A percentile compares a stretch with the other conserved stretches of the same genome.
phyloP scores from a whole-genome alignment of 148 eudicot genomes.

The Dianthus caryophyllus region DNA sequence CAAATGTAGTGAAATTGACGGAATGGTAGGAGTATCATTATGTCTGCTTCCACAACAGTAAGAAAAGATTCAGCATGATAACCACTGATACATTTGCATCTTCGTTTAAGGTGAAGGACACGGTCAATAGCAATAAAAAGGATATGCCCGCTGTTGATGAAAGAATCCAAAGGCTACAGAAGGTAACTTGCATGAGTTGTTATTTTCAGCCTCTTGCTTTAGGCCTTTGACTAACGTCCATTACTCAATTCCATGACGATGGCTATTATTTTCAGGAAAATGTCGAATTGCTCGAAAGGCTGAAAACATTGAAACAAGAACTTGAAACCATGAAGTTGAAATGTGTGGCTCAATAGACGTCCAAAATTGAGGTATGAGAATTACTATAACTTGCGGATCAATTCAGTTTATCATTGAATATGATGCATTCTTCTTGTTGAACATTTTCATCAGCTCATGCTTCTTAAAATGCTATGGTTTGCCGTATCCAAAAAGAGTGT shows the following conservation, averaged over 20 bases:
- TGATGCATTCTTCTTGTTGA: constrained; percentile 2
- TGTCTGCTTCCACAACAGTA: neutral
- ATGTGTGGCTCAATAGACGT: constrained; percentile 37
- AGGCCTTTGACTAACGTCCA: neutral
- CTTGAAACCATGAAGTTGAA: constrained; percentile 68
- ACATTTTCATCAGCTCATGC: neutral
- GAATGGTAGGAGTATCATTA: too few relatives aligned
- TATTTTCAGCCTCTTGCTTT: neutral
- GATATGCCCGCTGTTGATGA: constrained; percentile 29
- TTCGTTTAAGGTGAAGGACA: constrained; percentile 40
- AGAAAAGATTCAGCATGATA: neutral
- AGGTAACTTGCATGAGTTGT: constrained; percentile 51
- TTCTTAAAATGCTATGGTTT: neutral
- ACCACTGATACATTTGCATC: neutral
- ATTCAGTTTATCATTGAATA: neutral
- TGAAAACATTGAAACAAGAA: constrained; percentile 54
- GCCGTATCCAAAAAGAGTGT: neutral
- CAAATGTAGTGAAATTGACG: too few relatives aligned
- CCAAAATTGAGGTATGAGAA: neutral
- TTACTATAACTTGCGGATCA: neutral
- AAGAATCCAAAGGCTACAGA: constrained; percentile 50
- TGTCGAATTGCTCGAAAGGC: constrained; percentile 51
- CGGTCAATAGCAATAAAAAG: constrained; percentile 24
- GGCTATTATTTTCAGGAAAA: constrained; percentile 51
- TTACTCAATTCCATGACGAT: neutral